Base-by-base conservation (phyloP, 768 basidiomycete genomes). In the Mycena albidolilacea region DNA sequence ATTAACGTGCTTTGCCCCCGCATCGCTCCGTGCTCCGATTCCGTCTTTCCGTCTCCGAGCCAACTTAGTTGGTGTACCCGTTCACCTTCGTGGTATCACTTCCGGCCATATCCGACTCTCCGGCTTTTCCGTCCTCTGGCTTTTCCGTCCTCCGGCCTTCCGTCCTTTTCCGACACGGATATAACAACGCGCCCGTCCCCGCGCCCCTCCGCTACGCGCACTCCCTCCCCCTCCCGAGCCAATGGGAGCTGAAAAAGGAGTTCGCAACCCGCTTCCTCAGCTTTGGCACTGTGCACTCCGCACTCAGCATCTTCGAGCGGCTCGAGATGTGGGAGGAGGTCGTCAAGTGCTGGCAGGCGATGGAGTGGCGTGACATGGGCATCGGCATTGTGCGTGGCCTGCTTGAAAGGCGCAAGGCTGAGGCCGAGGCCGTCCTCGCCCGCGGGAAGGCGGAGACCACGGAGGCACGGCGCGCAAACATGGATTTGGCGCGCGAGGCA, bases 301-400 rank as follows among this genome's bases (percentile, higher is more conserved):
- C 98, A 0, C 85, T 99, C 61, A 97, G 94, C 81, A 97, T 98
- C 67, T 99, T 96, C 79, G 93, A 96, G 82, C 89, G 95, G 44
- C 85, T 98, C 72, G 97, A 99, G 84, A 96, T 98, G 96, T 99
- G 97, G 97, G 98, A 98, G 83, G 95, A 98, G 75, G 97, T 95
- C 9, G 96, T 96, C 54, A 87, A 89, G 73, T 99, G 97, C 82
- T 95, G 93, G 86, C 91, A 92, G 71, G 85, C 91, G 19, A 87
- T 97, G 83, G 97, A 97, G 75, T 85, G 89, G 75, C 89, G 88
- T 10, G 95, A 95, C 66, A 91, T 90, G 79, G 98, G 92, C 7
- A 87, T 96, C 71, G 81, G 85, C 2, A 90, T 99, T 80, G 95
- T 99, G 48, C 89, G 89, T 30, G 96, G 97, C 79, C 84, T 99